Evolutionary conservation across 768 basidiomycete species (phyloP).

Genomic region (Hirschioporus abietinus): DNA sequence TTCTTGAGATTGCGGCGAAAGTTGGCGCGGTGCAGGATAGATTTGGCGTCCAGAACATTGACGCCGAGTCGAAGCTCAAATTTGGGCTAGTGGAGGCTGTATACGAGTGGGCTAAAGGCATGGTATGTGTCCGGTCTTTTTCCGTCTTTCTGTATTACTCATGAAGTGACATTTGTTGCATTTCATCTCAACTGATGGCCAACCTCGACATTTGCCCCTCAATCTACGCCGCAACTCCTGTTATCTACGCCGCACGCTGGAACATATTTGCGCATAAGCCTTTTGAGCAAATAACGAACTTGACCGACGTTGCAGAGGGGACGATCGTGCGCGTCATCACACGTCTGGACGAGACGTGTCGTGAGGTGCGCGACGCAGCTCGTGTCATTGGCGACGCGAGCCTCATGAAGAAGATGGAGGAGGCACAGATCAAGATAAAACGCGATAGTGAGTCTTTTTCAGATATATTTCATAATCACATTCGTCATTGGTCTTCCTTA

Average conservation of each 20-base stretch:
- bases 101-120: conserved; percentile 98
- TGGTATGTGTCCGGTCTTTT: conserved; percentile 47
- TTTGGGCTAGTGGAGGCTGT: conserved; percentile 94
- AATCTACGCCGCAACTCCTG: background rate
- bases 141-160: conserved; percentile 2
- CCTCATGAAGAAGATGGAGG: conserved; percentile 97
- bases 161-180: background rate
- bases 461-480: background rate
- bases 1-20: conserved; percentile 71
- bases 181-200: background rate
- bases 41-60: conserved; percentile 74
- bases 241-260: background rate
- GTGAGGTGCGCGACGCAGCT: conserved; percentile 95
- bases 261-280: conserved; percentile 46
- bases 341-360: conserved; percentile 91
- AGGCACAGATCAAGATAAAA: conserved; percentile 89
- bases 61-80: conserved; percentile 75
- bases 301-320: conserved; percentile 95
- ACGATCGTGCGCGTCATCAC: conserved; percentile 97
- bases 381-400: conserved; percentile 95
- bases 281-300: conserved; percentile 86
- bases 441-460: conserved; percentile 74
- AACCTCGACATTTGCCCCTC: background rate
- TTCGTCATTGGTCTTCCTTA: background rate
- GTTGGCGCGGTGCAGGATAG: conserved; percentile 76